Conservation (phyloP, 148 eudicot genomes). For the Amaranthus palmeri region DNA sequence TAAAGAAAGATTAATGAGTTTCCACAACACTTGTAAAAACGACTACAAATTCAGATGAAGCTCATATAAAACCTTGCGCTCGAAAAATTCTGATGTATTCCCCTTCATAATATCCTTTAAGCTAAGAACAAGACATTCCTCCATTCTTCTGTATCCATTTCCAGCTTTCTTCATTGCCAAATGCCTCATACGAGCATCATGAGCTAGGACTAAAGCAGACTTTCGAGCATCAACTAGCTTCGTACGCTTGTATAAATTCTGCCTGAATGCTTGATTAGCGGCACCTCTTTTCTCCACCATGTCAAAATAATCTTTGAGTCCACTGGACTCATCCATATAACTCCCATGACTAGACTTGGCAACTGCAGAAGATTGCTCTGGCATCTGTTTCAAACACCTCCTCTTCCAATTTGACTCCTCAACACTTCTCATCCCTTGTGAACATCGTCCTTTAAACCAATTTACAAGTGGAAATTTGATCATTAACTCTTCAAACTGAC, state of each 20-base stretch:
- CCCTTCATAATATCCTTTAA: conserved; percentile 80
- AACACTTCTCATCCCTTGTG: conserved; percentile 12
- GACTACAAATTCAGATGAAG: neutral
- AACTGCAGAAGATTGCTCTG: conserved; percentile 37
- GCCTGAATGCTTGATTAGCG: conserved; percentile 68
- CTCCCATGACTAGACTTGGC: conserved; percentile 39
- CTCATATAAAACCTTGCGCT: conserved; percentile 50
- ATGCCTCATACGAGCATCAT: conserved; percentile 85
- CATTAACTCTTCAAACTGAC: conserved; percentile 71
- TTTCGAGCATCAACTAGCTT: conserved; percentile 75
- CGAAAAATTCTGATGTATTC: conserved; percentile 66
- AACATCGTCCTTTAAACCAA: conserved; percentile 51
- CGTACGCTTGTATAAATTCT: conserved; percentile 80
- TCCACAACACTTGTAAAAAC: neutral
- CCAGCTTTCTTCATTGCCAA: conserved; percentile 81
- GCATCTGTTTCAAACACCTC: conserved; percentile 46
- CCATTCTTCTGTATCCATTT: conserved; percentile 73
- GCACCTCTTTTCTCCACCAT: conserved; percentile 80
- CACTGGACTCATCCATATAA: conserved; percentile 80
- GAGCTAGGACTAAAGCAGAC: conserved; percentile 74
- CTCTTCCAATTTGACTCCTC: conserved; percentile 37
- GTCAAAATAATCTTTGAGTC: conserved; percentile 86
- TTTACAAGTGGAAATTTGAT: conserved; percentile 58
- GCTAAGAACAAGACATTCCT: conserved; percentile 59
- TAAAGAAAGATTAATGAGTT: conserved; percentile 2